Percentiles rank a stretch among this genome's conserved stretches.
Conservation (phyloP, 257 asterid genomes). For the Scutellaria baicalensis region DNA sequence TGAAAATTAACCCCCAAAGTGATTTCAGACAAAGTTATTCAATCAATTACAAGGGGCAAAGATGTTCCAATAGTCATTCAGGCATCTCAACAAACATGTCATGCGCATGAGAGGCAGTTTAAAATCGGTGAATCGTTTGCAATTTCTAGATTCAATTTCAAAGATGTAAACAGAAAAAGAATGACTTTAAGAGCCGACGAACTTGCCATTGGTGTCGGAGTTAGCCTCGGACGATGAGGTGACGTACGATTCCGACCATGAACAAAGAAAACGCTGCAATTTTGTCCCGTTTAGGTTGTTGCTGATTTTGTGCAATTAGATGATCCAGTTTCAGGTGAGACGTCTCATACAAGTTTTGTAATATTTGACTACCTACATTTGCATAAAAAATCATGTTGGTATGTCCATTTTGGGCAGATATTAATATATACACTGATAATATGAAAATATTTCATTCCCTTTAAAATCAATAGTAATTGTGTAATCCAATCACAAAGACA, state of each 20-base stretch:
- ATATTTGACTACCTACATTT: too few species aligned
- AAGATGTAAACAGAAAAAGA: neutral
- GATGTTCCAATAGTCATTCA: neutral
- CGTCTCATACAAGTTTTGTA: too few species aligned
- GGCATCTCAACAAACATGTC: slow-evolving; percentile 25
- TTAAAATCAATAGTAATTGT: too few species aligned
- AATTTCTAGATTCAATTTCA: neutral
- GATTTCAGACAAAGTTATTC: neutral
- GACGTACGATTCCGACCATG: neutral
- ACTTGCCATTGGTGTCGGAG: neutral
- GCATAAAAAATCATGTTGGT: too few species aligned
- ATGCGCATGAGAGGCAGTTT: neutral
- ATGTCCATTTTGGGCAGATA: too few species aligned
- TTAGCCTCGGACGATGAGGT: neutral
- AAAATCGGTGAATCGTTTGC: neutral
- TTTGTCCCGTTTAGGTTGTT: too few species aligned
- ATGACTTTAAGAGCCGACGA: neutral
- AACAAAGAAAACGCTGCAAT: too few species aligned
- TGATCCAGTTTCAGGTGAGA: too few species aligned
- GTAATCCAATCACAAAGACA: too few species aligned
- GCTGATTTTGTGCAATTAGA: too few species aligned
- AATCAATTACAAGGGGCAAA: neutral
- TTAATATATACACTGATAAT: too few species aligned
- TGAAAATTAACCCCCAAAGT: neutral
- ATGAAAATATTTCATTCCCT: too few species aligned